These are phyloP conservation scores for Tricharina praecox DNA, from an alignment of 495 filamentous ascomycete species.

Conservation along the genomic window DNA sequence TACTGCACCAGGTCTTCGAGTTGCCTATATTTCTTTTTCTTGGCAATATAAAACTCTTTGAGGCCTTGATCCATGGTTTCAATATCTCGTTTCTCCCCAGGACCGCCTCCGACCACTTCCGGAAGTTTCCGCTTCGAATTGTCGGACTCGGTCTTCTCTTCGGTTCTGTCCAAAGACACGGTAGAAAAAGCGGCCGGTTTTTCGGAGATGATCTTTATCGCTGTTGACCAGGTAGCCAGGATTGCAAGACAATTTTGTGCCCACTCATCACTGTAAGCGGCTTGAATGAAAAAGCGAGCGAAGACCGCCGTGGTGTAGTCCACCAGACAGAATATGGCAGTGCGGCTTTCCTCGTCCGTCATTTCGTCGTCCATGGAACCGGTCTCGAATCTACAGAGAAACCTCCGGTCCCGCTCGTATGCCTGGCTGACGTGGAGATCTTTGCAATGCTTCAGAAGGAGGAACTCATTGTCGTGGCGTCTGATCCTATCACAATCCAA, in stretches of 20 bases:
- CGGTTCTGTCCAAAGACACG: slow-evolving; percentile 5
- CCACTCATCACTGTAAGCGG: slow-evolving; percentile 6
- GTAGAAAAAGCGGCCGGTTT: slow-evolving; percentile 4
- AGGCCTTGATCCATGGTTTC: background rate
- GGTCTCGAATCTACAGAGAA: background rate
- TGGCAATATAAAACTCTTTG: background rate
- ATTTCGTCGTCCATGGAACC: background rate
- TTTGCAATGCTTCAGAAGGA: background rate
- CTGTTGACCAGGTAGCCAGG: slow-evolving; percentile 12
- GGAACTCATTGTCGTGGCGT: background rate
- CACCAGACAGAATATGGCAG: slow-evolving; percentile 8
- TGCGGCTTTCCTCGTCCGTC: background rate
- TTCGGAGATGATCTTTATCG: slow-evolving; percentile 9
- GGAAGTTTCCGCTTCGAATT: no score
- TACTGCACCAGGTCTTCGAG: background rate
- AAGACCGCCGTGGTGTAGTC: slow-evolving; percentile 13
- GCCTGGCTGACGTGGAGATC: background rate
- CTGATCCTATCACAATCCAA: background rate
- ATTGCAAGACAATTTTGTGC: background rate
- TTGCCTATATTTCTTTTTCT: background rate
- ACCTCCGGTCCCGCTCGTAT: background rate
- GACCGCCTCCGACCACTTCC: no score
- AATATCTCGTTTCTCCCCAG: no score
- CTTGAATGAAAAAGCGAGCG: slow-evolving; percentile 5
- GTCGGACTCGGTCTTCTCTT: no score